Evolutionary conservation across 2,329 filamentous ascomycete genomes (phyloP), one percentile per base, ranked within the genome.

Genomic region (Penicillium sp.): DNA sequence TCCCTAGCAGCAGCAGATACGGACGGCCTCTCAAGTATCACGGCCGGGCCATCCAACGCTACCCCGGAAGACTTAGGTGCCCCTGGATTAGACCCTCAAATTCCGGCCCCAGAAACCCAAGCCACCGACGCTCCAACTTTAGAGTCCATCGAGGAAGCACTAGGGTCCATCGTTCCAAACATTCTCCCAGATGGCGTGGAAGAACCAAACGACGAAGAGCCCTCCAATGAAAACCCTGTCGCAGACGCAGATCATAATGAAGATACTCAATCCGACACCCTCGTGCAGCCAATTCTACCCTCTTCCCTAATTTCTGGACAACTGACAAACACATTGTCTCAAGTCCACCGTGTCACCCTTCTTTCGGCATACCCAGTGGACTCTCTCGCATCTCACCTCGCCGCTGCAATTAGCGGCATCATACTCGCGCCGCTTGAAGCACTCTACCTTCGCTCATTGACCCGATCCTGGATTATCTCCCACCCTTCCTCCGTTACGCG

Each of bases 321-420:
- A 58, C n/a, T 55, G 27, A 19, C 42, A 19, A 60, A 45, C 41
- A 49, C 56, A 17, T 51, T 57, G 17, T 49, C 64, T 31, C 59
- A 62, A 10, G 64, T 71, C 23, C 75, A 77, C 61, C 70, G 75
- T 45, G 71, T 79, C 17, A 79, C 76, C 4, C 73, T 78, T 17
- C 73, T 79, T 27, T 78, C 76, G 4, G 73, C 72, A 9, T 73
- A 76, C 35, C 74, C 76, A 6, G 72, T 74, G 12, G 76, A 78
- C 61, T 74, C 75, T 8, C 68, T 79, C 27, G 71, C 77, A 21
- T 77, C 74, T 6, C 75, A 78, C 48, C 64, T 78, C 25, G 71
- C 77, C 8, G 68, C 71, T 6, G 60, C 77, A 36, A 62, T 76
- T 38, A 75, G 72, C 9, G 70, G 64, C 13, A 63, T 73, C n/a